Evolutionary conservation across 768 basidiomycete genomes (phyloP).

Genomic region (Trametes punicea): DNA sequence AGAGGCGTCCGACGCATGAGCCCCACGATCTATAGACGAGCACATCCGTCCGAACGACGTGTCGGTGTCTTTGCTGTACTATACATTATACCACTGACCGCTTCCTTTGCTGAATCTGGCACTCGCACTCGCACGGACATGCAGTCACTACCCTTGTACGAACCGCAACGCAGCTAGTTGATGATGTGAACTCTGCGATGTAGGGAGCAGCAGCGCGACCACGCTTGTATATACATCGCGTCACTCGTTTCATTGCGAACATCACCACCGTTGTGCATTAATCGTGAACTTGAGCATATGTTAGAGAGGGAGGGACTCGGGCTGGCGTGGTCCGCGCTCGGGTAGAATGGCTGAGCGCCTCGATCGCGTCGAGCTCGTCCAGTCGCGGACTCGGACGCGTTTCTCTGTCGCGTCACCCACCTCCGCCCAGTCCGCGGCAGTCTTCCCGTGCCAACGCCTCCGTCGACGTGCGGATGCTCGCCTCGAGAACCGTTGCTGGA

Average conservation of each 20-base stretch:
- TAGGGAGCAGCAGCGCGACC: neutral
- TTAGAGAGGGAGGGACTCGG: neutral
- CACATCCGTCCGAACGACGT: too few species aligned
- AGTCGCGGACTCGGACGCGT: constrained; percentile 4
- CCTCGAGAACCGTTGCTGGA: constrained; percentile 14
- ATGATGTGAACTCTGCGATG: neutral
- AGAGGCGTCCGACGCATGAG: constrained; percentile 8
- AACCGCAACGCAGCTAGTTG: constrained; percentile 5
- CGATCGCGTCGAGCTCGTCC: constrained; percentile 3
- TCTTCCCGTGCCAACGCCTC: neutral
- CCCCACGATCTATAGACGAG: constrained; percentile 4
- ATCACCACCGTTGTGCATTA: neutral
- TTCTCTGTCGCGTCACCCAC: constrained; percentile 8
- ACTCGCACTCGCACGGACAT: constrained; percentile 9
- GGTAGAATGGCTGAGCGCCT: constrained; percentile 11
- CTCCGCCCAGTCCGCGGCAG: neutral
- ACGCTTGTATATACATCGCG: constrained; percentile 6
- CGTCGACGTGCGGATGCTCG: constrained; percentile 12
- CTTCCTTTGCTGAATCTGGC: constrained; percentile 1
- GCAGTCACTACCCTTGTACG: constrained; percentile 6
- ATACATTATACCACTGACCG: constrained; percentile 16
- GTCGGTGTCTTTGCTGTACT: neutral
- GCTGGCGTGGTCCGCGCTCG: neutral
- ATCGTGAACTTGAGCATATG: neutral
- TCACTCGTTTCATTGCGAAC: too few species aligned